phyloP scores from a whole-genome alignment of 345 rosid genomes.

The Citrus trifoliata region DNA sequence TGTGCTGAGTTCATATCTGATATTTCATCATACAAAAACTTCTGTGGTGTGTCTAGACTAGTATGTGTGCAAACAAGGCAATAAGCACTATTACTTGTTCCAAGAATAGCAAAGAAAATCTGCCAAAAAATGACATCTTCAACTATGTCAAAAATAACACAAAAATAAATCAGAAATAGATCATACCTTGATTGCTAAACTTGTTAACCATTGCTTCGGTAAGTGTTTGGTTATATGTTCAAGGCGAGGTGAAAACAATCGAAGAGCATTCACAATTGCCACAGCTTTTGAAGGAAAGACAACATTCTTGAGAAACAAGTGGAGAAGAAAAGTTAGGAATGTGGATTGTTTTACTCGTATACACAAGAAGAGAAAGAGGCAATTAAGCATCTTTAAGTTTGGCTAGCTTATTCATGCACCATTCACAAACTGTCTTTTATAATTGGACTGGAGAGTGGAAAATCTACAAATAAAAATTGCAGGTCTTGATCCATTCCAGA shows the following conservation, averaged over 20 bases:
- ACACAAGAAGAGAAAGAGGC: neutral
- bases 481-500: too few relatives aligned
- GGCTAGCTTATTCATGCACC: neutral
- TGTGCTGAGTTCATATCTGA: neutral
- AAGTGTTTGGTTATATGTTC: conserved; percentile 33
- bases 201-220: conserved; percentile 87
- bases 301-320: conserved; percentile 45
- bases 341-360: neutral
- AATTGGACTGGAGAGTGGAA: neutral
- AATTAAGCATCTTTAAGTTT: neutral
- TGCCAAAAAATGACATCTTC: neutral
- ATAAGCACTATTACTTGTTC: neutral
- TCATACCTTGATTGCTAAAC: conserved; percentile 75
- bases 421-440: neutral
- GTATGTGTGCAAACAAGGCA: neutral
- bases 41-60: neutral
- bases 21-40: neutral
- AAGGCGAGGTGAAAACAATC: conserved; percentile 82
- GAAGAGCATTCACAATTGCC: conserved; percentile 81
- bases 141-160: neutral
- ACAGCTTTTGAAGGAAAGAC: conserved; percentile 92
- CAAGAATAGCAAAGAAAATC: neutral
- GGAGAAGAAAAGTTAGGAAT: too few relatives aligned
- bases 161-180: neutral
- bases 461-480: neutral